Evolutionary conservation across 1,284 basidiomycete species (phyloP).

Genomic region (Cryptococcus maquisensis): DNA sequence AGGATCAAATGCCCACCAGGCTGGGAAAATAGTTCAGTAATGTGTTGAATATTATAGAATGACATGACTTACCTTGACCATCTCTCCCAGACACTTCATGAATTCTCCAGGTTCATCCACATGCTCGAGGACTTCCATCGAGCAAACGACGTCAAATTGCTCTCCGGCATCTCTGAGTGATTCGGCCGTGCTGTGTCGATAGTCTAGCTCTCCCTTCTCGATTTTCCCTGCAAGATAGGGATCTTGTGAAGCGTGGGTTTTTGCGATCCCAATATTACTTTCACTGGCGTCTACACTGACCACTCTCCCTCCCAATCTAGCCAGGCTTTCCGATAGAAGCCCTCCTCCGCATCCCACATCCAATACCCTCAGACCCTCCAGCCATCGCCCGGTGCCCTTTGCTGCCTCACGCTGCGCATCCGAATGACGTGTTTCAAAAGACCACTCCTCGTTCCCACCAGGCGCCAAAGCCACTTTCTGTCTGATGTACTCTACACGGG

Average conservation of each 20-base stretch:
- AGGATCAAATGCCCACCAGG: slow-evolving; percentile 94
- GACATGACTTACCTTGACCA: slow-evolving; percentile 66
- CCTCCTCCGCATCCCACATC: slow-evolving; percentile 96
- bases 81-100: slow-evolving; percentile 69
- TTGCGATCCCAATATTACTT: slow-evolving; percentile 81
- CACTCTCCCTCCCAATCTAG: slow-evolving; percentile 79
- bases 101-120: slow-evolving; percentile 88
- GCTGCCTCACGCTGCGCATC: slow-evolving; percentile 38
- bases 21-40: slow-evolving; percentile 49
- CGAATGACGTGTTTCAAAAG: slow-evolving; percentile 42
- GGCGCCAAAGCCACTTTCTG: slow-evolving; percentile 65
- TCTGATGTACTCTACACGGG: slow-evolving; percentile 76
- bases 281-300: slow-evolving; percentile 86
- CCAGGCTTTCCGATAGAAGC: slow-evolving; percentile 84
- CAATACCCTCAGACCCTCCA: slow-evolving; percentile 65
- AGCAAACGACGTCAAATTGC: slow-evolving; percentile 86
- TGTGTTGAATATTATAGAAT: background rate
- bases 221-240: slow-evolving; percentile 53
- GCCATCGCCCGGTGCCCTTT: slow-evolving; percentile 43
- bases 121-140: slow-evolving; percentile 98
- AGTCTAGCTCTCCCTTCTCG: slow-evolving; percentile 50
- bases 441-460: slow-evolving; percentile 53
- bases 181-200: slow-evolving; percentile 78
- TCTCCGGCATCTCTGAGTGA: slow-evolving; percentile 55
- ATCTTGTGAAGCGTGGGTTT: slow-evolving; percentile 75